A percentile compares a stretch with the other conserved stretches of the same genome.
phyloP scores from a whole-genome alignment of 2,329 filamentous ascomycete genomes.

The Exutisphaerella laricina region DNA sequence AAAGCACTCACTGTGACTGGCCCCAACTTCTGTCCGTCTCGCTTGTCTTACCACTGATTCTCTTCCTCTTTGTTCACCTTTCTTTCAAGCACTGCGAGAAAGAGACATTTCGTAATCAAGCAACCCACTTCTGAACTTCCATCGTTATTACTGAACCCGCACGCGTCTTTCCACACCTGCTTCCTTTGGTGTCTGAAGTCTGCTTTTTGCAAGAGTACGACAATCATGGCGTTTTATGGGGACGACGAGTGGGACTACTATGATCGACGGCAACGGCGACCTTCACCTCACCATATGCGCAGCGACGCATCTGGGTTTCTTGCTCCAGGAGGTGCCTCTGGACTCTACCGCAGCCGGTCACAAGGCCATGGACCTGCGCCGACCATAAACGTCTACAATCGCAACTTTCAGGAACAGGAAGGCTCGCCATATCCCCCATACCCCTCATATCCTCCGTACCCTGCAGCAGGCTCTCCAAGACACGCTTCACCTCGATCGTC shows the following conservation, averaged over 20 bases:
- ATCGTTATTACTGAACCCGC: neutral
- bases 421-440: conserved; percentile 14
- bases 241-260: conserved; percentile 23
- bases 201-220: neutral
- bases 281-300: conserved; percentile 18
- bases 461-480: conserved; percentile 26
- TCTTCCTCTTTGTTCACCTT: too few relatives aligned
- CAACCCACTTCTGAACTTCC: neutral
- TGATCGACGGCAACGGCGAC: conserved; percentile 14
- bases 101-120: conserved; percentile 4
- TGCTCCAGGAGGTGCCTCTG: conserved; percentile 22
- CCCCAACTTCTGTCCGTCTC: too few relatives aligned
- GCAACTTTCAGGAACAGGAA: conserved; percentile 26
- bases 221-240: conserved; percentile 20
- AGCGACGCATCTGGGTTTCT: conserved; percentile 22
- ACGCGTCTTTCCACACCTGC: neutral
- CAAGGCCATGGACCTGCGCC: conserved; percentile 41
- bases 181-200: too few relatives aligned
- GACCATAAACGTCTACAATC: conserved; percentile 45
- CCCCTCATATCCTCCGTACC: conserved; percentile 14
- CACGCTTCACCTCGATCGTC: conserved; percentile 18
- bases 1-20: neutral
- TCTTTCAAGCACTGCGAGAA: too few relatives aligned
- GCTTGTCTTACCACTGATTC: conserved; percentile 2
- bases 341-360: conserved; percentile 42